These are phyloP conservation scores for Pelargonium fulgidum DNA, from an alignment of 441 rosid genomes.

Conservation along the genomic window DNA sequence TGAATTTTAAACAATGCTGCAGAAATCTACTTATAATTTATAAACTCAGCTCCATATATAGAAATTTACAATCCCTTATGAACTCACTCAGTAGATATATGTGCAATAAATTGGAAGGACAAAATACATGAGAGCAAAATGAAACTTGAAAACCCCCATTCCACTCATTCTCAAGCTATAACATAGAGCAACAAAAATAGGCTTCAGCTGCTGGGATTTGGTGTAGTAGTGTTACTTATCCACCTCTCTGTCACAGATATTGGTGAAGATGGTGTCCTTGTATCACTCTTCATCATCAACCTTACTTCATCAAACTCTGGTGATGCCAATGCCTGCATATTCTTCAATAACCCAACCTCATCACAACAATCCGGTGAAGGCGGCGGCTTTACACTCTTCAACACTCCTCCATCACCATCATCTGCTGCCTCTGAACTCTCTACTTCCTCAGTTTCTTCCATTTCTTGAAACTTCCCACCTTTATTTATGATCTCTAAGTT, in stretches of 20 bases:
- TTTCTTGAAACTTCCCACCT: neutral
- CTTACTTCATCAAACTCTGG: slow-evolving; percentile 6
- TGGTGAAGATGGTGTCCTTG: slow-evolving; percentile 38
- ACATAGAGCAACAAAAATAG: no score
- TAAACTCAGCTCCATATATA: no score
- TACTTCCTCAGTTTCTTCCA: slow-evolving; percentile 12
- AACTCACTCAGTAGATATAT: no score
- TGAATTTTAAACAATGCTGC: no score
- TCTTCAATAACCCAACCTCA: slow-evolving; percentile 33
- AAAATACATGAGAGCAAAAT: no score
- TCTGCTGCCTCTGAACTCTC: slow-evolving; percentile 22
- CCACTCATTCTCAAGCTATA: no score
- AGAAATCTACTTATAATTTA: no score
- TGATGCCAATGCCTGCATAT: slow-evolving; percentile 11
- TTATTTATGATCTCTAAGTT: slow-evolving; percentile 37
- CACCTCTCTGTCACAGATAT: slow-evolving; percentile 53
- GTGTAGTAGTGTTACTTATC: slow-evolving; percentile 43
- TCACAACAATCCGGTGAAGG: slow-evolving; percentile 31
- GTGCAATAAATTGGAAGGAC: no score
- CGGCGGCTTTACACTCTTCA: slow-evolving; percentile 18
- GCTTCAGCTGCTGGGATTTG: slow-evolving; percentile 27
- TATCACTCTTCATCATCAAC: neutral
- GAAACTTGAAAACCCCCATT: no score
- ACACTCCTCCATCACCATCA: slow-evolving; percentile 15
- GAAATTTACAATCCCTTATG: no score